Evolutionary conservation across 164 flowering plant species (phyloP).

Genomic region (Chimonanthus salicifolius): DNA sequence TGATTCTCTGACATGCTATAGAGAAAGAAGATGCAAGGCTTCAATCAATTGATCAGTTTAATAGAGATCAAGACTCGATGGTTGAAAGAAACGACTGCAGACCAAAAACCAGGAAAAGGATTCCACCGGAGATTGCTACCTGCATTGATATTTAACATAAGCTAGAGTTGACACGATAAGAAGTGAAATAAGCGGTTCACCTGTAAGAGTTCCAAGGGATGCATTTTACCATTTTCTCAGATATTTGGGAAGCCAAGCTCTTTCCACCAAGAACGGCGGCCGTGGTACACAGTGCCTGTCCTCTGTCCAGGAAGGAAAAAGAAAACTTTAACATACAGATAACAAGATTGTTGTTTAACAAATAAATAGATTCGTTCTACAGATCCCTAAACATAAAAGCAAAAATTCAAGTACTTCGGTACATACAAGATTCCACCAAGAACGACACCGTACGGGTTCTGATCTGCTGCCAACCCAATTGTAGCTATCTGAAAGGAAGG

Average conservation of each 20-base stretch:
- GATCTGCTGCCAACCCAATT: conserved; percentile 95
- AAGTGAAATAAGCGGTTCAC: not conserved
- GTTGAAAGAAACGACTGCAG: conserved; percentile 78
- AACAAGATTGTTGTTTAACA: not conserved
- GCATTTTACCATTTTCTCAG: conserved; percentile 69
- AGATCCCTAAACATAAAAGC: not conserved
- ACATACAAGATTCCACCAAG: conserved; percentile 94
- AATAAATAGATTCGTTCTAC: not conserved
- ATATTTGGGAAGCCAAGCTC: conserved; percentile 89
- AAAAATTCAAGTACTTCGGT: not conserved
- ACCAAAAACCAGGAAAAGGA: conserved; percentile 89
- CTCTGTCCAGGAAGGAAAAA: conserved; percentile 36
- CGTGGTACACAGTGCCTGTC: conserved; percentile 87
- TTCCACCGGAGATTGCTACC: conserved; percentile 86
- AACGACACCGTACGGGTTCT: conserved; percentile 93
- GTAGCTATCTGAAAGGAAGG: conserved; percentile 74
- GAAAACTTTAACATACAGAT: not conserved
- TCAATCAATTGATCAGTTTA: not conserved
- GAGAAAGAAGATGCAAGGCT: not conserved
- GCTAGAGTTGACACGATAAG: not conserved
- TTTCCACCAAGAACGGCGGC: conserved; percentile 98
- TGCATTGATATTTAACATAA: conserved; percentile 21
- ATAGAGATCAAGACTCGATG: conserved; percentile 18
- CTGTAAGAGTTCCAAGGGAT: not conserved
- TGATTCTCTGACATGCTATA: not conserved